Conservation (phyloP, 257 asterid species). For the Forsythia viridissima region DNA sequence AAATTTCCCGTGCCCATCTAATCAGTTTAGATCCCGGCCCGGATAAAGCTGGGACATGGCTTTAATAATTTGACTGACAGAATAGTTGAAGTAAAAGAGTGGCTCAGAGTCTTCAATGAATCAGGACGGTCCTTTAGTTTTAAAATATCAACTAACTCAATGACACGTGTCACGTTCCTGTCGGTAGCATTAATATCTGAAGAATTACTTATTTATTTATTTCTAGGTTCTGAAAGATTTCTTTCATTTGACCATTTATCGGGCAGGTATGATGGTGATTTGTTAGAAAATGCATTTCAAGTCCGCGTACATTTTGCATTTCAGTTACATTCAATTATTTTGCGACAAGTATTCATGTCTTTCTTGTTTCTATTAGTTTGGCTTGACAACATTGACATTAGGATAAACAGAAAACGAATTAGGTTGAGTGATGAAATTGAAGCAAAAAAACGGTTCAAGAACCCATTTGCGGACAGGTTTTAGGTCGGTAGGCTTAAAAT, state of each 20-base stretch:
- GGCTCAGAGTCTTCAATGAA: not conserved
- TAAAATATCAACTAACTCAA: not conserved
- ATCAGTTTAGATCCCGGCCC: not conserved
- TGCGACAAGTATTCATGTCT: too few species aligned
- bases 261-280: not conserved
- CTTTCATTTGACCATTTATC: not conserved
- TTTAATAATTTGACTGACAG: not conserved
- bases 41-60: not conserved
- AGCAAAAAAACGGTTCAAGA: too few species aligned
- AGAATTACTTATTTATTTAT: too few species aligned
- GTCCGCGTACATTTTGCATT: not conserved
- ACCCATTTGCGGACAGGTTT: not conserved
- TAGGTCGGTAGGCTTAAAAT: too few species aligned
- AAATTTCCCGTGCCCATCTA: not conserved
- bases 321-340: too few species aligned
- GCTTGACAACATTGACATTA: not conserved
- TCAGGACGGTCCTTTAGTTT: not conserved
- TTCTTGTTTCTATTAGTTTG: too few species aligned
- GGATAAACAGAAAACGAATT: too few species aligned
- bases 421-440: not conserved
- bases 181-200: not conserved
- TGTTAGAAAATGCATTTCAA: not conserved
- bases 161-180: not conserved
- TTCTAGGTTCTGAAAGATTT: not conserved
- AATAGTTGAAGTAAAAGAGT: slow-evolving; percentile 1